Evolutionary conservation across 805 yeast species (phyloP).

Genomic region (Kodamaea restingae): DNA sequence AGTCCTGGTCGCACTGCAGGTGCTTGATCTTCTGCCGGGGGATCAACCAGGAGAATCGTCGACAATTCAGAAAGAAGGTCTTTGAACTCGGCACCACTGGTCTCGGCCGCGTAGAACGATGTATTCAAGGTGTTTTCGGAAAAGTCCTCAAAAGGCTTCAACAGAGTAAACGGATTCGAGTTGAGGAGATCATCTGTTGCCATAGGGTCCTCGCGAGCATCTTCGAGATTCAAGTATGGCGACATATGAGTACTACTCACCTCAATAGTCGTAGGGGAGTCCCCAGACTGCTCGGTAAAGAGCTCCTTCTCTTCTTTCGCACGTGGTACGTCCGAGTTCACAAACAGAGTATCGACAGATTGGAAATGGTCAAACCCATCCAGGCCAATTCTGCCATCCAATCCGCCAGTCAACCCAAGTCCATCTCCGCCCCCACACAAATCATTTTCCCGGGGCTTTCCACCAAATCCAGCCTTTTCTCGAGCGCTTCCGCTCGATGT

Average conservation of each 20-base stretch:
- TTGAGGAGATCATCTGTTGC: conserved; percentile 13
- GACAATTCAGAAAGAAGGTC: conserved; percentile 10
- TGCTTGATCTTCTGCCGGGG: not conserved
- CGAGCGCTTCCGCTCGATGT: too few species aligned
- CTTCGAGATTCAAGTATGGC: conserved; percentile 4
- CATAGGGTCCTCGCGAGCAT: conserved; percentile 4
- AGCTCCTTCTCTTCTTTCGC: conserved; percentile 1
- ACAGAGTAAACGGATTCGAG: conserved; percentile 11
- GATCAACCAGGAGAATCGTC: conserved; percentile 6
- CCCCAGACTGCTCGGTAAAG: conserved; percentile 1
- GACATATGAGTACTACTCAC: conserved; percentile 9
- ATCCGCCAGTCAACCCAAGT: too few species aligned
- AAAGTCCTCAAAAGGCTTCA: conserved; percentile 10
- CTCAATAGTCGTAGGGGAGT: conserved; percentile 14
- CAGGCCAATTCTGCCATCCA: too few species aligned
- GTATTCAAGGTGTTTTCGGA: conserved; percentile 4
- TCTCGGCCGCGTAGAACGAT: not conserved
- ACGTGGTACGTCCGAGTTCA: not conserved
- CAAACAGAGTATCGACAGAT: too few species aligned
- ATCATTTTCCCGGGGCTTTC: too few species aligned
- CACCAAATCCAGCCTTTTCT: too few species aligned
- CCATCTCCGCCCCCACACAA: too few species aligned
- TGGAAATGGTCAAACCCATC: too few species aligned
- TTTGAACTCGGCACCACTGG: conserved; percentile 4
- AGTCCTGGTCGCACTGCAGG: conserved; percentile 1